phyloP scores from a whole-genome alignment of 352 stramenopile genomes.

The Thalassiosira oceanica region DNA sequence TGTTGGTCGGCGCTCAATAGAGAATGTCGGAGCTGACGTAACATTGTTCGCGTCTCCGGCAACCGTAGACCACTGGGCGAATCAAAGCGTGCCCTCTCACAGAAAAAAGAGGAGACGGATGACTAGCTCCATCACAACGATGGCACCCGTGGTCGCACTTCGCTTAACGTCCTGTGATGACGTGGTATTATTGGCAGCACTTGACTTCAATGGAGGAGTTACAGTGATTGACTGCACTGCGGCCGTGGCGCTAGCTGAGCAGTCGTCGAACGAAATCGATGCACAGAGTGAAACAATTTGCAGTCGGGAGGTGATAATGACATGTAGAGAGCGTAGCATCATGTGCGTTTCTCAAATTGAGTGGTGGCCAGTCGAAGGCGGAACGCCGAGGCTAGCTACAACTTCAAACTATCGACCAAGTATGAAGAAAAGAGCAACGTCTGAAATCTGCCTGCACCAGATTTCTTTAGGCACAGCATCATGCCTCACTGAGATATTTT shows the following conservation, averaged over 20 bases:
- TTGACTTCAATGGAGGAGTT: conserved; percentile 72
- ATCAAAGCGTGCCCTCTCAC: neutral
- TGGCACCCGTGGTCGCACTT: conserved; percentile 52
- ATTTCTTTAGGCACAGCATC: no score
- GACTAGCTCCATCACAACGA: conserved; percentile 9
- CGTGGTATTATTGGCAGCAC: conserved; percentile 40
- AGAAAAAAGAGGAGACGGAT: neutral
- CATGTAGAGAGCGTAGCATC: neutral
- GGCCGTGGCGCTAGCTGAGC: conserved; percentile 31
- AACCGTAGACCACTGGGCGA: conserved; percentile 54
- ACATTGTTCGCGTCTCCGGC: conserved; percentile 49
- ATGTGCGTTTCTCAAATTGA: neutral
- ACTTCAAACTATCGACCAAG: no score
- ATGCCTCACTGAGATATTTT: no score
- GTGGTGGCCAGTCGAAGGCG: conserved; percentile 2
- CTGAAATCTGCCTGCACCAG: no score
- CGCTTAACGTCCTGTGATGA: conserved; percentile 36
- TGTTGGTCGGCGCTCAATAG: conserved; percentile 7
- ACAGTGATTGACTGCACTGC: conserved; percentile 60
- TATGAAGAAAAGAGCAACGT: no score
- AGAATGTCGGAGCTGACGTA: conserved; percentile 41
- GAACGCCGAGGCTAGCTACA: no score
- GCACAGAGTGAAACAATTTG: no score
- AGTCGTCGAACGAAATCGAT: conserved; percentile 11
- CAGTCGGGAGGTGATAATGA: no score